Evolutionary conservation across 2,329 filamentous ascomycete species (phyloP), one percentile per base, ranked within the genome.

Genomic region (Fusarium sp.): DNA sequence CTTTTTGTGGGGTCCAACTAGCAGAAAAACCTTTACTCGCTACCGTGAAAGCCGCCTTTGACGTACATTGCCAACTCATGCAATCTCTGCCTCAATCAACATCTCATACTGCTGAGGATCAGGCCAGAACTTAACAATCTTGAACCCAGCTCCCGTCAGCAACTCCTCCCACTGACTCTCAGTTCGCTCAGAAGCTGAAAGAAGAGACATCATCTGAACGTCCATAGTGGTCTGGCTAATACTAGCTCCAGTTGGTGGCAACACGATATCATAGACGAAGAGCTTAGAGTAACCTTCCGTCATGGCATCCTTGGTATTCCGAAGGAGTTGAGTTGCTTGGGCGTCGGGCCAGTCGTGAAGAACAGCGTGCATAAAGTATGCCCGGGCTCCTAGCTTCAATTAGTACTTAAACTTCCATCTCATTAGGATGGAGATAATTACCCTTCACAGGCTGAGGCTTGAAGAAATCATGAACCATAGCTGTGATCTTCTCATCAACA

Each of bases 341-440:
- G 77, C 77, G n/a, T 87, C 82, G 0, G 84, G 80, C 85, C 85
- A 88, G 78, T 87, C 85, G 68, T 88, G 86, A 11, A 88, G 77
- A 38, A 88, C 85, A 45, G 81, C 80, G 34, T 85, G 84, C 68
- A 88, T 80, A 42, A 87, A 79, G 72, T 86, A 88, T 9, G 85
- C 79, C 18, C 84, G 80, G 7, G 82, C 84, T n/a, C 73, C 78
- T 36, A 6, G 1, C 12, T 13, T 14, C 8, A 1, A 5, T 45
- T 5, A 58, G 42, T 12, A 28, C 41, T 1, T 26, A 2, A 8
- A 1, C 5, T 15, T 7, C 1, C 1, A 42, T 6, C 8, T 22
- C 22, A 20, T 8, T 13, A 11, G 2, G 4, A 20, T 22, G 8
- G 14, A 20, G 3, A 41, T 10, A n/a, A 30, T 18, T 44, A 70